phyloP scores from a whole-genome alignment of 768 basidiomycete genomes.

The Lepiota venenata region DNA sequence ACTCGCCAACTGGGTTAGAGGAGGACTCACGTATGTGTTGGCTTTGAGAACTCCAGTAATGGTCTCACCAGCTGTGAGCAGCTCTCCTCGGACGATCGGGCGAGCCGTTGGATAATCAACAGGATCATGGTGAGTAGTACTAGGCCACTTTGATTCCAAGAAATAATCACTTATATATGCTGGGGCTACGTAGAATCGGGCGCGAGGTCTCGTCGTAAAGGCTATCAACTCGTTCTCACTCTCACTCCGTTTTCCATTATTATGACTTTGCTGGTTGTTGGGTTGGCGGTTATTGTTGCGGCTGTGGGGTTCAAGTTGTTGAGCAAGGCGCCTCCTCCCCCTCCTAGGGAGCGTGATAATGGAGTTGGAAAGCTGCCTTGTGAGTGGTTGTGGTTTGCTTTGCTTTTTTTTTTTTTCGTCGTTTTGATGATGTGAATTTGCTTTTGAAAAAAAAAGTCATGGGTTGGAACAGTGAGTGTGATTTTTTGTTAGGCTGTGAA shows the following conservation, averaged over 20 bases:
- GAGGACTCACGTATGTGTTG: slow-evolving; percentile 6
- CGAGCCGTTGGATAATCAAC: not conserved
- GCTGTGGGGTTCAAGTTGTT: not conserved
- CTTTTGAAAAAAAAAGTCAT: slow-evolving; percentile 5
- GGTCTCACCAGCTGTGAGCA: not conserved
- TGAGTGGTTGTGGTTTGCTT: not conserved
- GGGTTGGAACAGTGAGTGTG: slow-evolving; percentile 12
- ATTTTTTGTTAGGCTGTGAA: too few relatives aligned
- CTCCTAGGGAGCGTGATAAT: slow-evolving; percentile 7
- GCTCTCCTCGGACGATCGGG: slow-evolving; percentile 2
- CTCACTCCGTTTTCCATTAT: slow-evolving; percentile 20
- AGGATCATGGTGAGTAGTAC: not conserved
- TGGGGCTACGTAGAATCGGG: not conserved
- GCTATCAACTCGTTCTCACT: slow-evolving; percentile 16
- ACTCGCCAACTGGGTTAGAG: not conserved
- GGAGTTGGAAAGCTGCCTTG: slow-evolving; percentile 9
- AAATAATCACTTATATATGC: not conserved
- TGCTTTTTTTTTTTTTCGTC: not conserved
- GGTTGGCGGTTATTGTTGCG: slow-evolving; percentile 15
- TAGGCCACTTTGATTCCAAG: not conserved
- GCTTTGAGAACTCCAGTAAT: not conserved
- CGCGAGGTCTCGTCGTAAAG: not conserved
- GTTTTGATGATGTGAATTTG: not conserved
- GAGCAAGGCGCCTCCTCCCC: not conserved
- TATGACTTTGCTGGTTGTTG: slow-evolving; percentile 16